Evolutionary conservation across 169 alveolate genomes (phyloP), one percentile per base, ranked within the genome.

Genomic region (Toxoplasma gondii): DNA sequence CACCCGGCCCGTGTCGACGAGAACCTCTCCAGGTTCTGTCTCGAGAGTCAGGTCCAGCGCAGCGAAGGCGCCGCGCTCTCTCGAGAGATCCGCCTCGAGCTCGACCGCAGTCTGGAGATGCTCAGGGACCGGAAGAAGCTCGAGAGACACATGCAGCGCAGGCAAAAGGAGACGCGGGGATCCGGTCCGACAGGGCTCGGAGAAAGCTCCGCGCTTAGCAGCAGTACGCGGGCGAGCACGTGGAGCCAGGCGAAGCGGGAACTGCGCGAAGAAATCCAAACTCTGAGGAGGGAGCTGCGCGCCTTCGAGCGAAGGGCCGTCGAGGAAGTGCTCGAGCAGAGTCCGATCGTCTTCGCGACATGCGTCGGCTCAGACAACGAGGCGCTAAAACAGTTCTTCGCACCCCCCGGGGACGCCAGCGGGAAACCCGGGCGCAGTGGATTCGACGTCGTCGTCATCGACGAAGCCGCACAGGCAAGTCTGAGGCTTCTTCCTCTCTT

Each of bases 361-460:
- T 91, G 94, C 84, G 84, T 84, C 19, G 94, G 94, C 27, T 82
- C 94, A 16, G 91, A 83, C 49, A 69, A 91, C 54, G 67, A 29
- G 5, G 39, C 83, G 49, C 34, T 91, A 43, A 82, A 78, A 29
- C 38, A 43, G n/a, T 31, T 53, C 74, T 54, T 29, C 45, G 87
- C 34, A 39, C 43, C 54, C 43, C 29, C 38, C 34, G 49, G 49
- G 90, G 31, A 9, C 67, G 10, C 86, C 44, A n/a, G 86, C 10
- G 44, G 7, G 44, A 1, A 16, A 27, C 39, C 86, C 10, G 86
- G 88, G 36, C 31, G 64, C 58, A 34, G 7, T 43, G 82, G 87
- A 58, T 91, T 91, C 36, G 95, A 93, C 58, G 93, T 93, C 49
- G 95, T 88, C 24, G 91, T 87, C 54, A 54, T 93, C 84, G 95